Conservation (phyloP, 225 moss, liverwort and hornwort species). For the Lunularia cruciata region DNA sequence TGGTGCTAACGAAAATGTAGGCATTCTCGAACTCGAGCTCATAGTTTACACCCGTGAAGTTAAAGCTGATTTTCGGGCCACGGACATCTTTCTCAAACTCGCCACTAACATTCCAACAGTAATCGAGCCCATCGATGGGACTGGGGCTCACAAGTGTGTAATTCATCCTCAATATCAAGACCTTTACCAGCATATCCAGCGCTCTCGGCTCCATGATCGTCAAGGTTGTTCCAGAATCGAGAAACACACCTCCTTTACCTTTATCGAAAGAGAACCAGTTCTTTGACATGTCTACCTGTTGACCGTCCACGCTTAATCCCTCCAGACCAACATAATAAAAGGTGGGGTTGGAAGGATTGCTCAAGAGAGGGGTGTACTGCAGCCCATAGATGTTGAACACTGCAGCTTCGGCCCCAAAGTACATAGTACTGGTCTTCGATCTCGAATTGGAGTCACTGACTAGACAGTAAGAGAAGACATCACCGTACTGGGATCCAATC, state of each 20-base stretch:
- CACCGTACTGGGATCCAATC: constrained; percentile 25
- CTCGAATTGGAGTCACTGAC: constrained; percentile 10
- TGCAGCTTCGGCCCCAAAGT: constrained; percentile 25
- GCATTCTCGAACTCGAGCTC: constrained; percentile 26
- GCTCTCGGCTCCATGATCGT: constrained; percentile 22
- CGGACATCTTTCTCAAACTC: background rate
- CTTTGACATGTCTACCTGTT: background rate
- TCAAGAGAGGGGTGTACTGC: constrained; percentile 39
- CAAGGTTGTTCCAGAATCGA: constrained; percentile 42
- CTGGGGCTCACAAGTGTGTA: background rate
- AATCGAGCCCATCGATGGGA: constrained; percentile 6
- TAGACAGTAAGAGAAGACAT: constrained; percentile 47
- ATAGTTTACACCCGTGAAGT: constrained; percentile 24
- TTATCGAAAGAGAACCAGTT: background rate
- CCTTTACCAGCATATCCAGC: background rate
- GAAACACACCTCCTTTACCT: constrained; percentile 33
- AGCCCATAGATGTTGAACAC: background rate
- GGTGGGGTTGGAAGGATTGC: constrained; percentile 17
- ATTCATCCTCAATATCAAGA: background rate
- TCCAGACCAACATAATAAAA: constrained; percentile 38
- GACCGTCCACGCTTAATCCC: constrained; percentile 33
- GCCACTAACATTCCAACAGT: constrained; percentile 27
- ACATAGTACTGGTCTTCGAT: constrained; percentile 30
- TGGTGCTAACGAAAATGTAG: constrained; percentile 11
- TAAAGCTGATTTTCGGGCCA: constrained; percentile 26